These are phyloP conservation scores for Coccinonectria pachysandricola DNA, from an alignment of 2,329 filamentous ascomycete genomes.

Conservation along the genomic window DNA sequence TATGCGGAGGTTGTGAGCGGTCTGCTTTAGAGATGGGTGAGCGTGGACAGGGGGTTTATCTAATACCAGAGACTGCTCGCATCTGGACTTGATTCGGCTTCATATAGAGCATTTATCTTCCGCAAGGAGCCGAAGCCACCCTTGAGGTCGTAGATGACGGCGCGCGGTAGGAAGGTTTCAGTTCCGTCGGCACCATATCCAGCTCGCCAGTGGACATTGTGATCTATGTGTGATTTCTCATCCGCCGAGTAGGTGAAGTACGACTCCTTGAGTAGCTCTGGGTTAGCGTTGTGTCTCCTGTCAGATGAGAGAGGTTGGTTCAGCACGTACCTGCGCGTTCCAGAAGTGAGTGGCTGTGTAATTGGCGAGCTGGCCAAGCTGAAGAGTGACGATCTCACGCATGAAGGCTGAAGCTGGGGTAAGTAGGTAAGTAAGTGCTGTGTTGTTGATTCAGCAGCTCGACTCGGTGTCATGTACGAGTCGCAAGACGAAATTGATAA, in stretches of 20 bases:
- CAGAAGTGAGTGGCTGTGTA: slow-evolving; percentile 94
- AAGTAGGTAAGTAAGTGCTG: no score
- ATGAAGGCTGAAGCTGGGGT: slow-evolving; percentile 38
- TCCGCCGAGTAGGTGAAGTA: slow-evolving; percentile 78
- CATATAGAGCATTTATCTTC: slow-evolving; percentile 83
- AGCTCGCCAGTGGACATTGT: slow-evolving; percentile 73
- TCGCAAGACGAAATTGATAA: no score
- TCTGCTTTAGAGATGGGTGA: no score
- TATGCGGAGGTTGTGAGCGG: slow-evolving; percentile 21
- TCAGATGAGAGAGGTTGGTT: no score
- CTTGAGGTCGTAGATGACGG: slow-evolving; percentile 91
- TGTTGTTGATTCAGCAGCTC: no score
- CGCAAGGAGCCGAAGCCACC: slow-evolving; percentile 81
- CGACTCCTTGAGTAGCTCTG: no score
- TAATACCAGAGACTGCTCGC: slow-evolving; percentile 26
- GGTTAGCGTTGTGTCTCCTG: no score
- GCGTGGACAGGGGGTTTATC: no score
- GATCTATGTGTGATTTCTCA: slow-evolving; percentile 25
- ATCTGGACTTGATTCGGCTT: slow-evolving; percentile 33
- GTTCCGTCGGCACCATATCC: slow-evolving; percentile 73
- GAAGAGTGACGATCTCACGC: slow-evolving; percentile 91
- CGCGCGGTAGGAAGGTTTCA: slow-evolving; percentile 87
- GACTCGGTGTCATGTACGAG: no score
- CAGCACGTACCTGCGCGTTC: slow-evolving; percentile 80
- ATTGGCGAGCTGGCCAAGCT: slow-evolving; percentile 88